Evolutionary conservation across 352 stramenopile genomes (phyloP).

Genomic region (Phytophthora idaei): DNA sequence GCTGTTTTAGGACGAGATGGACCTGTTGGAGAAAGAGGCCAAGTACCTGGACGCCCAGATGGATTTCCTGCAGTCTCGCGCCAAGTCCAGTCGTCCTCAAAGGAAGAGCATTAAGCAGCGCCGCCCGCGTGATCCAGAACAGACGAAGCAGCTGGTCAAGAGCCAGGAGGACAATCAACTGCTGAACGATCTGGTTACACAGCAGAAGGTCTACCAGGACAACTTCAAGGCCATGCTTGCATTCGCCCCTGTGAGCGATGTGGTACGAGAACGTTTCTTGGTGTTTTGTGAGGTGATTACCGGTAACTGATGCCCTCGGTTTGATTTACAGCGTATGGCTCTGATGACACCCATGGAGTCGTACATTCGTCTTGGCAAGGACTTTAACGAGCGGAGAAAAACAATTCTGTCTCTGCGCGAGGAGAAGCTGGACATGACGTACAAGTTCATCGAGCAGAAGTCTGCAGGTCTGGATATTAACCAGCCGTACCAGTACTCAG

Average conservation of each 20-base stretch:
- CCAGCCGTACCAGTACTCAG: conserved; percentile 73
- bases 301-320: too few relatives aligned
- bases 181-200: conserved; percentile 59
- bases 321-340: conserved; percentile 51
- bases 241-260: conserved; percentile 76
- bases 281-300: not conserved
- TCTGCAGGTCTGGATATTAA: conserved; percentile 54
- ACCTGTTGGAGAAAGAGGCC: conserved; percentile 70
- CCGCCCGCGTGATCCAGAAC: conserved; percentile 39
- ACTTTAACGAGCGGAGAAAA: conserved; percentile 68
- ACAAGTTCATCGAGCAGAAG: conserved; percentile 84
- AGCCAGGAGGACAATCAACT: conserved; percentile 56
- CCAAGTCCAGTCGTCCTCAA: conserved; percentile 46
- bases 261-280: conserved; percentile 40
- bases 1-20: conserved; percentile 49
- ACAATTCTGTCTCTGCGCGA: conserved; percentile 66
- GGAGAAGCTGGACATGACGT: conserved; percentile 81
- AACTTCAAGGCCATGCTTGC: conserved; percentile 83
- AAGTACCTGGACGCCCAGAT: conserved; percentile 75
- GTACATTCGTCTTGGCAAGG: conserved; percentile 51
- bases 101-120: conserved; percentile 62
- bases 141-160: conserved; percentile 48
- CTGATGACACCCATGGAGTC: conserved; percentile 84
- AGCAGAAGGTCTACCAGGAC: conserved; percentile 76
- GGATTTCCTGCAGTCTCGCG: conserved; percentile 64